Evolutionary conservation across 192 early-diverging fungal genomes (phyloP).

Genomic region (Coemansia reversa): DNA sequence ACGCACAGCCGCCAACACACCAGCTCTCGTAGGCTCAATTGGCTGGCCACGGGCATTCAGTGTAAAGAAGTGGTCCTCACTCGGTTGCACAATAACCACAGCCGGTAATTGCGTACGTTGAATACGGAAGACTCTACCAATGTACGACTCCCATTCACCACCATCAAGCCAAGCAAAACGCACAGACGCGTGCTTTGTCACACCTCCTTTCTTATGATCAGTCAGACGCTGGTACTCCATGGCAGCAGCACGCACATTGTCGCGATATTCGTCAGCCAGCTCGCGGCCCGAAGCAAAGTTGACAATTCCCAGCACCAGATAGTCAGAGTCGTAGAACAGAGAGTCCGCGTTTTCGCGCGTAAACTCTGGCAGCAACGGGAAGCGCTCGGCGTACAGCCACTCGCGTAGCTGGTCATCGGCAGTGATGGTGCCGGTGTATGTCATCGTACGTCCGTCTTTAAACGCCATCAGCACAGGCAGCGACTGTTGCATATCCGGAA

Average conservation of each 20-base stretch:
- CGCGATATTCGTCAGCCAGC: slow-evolving; percentile 14
- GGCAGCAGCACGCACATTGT: slow-evolving; percentile 24
- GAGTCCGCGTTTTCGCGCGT: slow-evolving; percentile 66
- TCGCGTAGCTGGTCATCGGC: slow-evolving; percentile 52
- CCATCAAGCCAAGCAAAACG: slow-evolving; percentile 67
- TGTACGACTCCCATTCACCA: slow-evolving; percentile 61
- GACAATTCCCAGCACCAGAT: slow-evolving; percentile 66
- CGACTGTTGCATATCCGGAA: neutral
- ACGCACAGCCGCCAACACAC: slow-evolving; percentile 45
- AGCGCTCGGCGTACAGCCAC: slow-evolving; percentile 67
- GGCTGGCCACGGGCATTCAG: slow-evolving; percentile 22
- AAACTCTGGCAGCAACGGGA: slow-evolving; percentile 65
- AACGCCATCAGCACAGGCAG: slow-evolving; percentile 59
- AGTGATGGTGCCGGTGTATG: slow-evolving; percentile 28
- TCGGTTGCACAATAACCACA: slow-evolving; percentile 56
- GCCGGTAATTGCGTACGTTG: slow-evolving; percentile 35
- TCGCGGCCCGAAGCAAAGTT: slow-evolving; percentile 41
- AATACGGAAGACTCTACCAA: slow-evolving; percentile 57
- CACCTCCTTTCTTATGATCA: neutral
- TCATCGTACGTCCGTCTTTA: slow-evolving; percentile 57
- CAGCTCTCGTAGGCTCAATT: slow-evolving; percentile 40
- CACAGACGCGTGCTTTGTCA: slow-evolving; percentile 18
- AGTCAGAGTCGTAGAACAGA: slow-evolving; percentile 64
- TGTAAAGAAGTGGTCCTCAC: slow-evolving; percentile 47
- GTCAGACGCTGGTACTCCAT: slow-evolving; percentile 27